Evolutionary conservation across 306 rosid genomes (phyloP).

Genomic region (Spatholobus suberectus): DNA sequence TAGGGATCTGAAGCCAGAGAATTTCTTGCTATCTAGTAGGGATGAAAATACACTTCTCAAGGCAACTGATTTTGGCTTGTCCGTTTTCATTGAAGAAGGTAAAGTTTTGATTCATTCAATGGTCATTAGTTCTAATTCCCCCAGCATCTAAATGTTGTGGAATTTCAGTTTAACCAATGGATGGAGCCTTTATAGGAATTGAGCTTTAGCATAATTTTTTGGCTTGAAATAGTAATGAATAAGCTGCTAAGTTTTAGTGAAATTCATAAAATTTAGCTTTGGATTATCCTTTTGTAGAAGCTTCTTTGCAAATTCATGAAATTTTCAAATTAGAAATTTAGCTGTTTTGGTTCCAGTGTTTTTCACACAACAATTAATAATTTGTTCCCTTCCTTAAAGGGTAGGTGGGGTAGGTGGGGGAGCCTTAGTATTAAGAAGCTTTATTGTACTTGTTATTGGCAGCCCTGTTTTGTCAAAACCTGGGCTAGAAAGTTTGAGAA

Average conservation of each 20-base stretch:
- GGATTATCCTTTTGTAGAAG: background rate
- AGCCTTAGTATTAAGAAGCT: background rate
- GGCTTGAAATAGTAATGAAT: slow-evolving; percentile 16
- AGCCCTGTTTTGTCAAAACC: slow-evolving; percentile 25
- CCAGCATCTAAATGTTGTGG: background rate
- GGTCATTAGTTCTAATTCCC: background rate
- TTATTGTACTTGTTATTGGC: slow-evolving; percentile 15
- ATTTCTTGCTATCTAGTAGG: slow-evolving; percentile 84
- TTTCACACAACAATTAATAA: background rate
- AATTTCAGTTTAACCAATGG: background rate
- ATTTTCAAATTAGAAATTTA: background rate
- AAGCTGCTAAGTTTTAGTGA: background rate
- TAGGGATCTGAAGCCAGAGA: slow-evolving; percentile 94
- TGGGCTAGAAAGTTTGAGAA: slow-evolving; percentile 6
- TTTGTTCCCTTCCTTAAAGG: slow-evolving; percentile 14
- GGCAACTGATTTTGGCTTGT: slow-evolving; percentile 93
- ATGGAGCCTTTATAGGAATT: background rate
- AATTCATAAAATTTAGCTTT: background rate
- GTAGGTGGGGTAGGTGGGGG: slow-evolving; percentile 26
- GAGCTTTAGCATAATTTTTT: background rate
- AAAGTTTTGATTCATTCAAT: slow-evolving; percentile 25
- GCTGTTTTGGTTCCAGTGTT: slow-evolving; percentile 6
- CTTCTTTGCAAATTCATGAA: background rate
- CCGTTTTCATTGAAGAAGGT: slow-evolving; percentile 96
- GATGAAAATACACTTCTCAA: slow-evolving; percentile 77